Conservation (phyloP, 1,284 basidiomycete species). For the Moesziomyces sp. region DNA sequence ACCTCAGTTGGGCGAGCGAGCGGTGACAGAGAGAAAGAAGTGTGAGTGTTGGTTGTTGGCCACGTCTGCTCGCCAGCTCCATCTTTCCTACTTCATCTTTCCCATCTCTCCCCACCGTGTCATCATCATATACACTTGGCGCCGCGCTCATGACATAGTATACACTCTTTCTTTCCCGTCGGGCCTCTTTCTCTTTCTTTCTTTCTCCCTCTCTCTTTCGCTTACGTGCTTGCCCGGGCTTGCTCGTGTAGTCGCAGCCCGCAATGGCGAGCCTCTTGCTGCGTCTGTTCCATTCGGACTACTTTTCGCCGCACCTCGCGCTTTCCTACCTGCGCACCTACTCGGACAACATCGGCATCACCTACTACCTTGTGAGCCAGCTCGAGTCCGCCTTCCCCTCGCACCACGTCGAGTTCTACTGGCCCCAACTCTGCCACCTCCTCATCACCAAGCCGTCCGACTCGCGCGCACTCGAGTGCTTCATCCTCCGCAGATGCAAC, state of each 20-base stretch:
- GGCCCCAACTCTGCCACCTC: slow-evolving; percentile 66
- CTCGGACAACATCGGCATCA: slow-evolving; percentile 66
- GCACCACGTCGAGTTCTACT: slow-evolving; percentile 65
- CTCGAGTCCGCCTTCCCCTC: slow-evolving; percentile 55
- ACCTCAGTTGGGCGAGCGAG: too few relatives aligned
- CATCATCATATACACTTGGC: too few relatives aligned
- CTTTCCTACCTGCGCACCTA: slow-evolving; percentile 64
- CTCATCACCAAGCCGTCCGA: slow-evolving; percentile 63
- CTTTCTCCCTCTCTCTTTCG: too few relatives aligned
- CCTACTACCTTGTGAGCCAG: slow-evolving; percentile 63
- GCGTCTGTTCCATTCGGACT: slow-evolving; percentile 65
- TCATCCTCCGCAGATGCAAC: slow-evolving; percentile 61
- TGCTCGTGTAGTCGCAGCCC: neutral
- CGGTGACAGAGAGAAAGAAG: too few relatives aligned
- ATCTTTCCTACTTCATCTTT: too few relatives aligned
- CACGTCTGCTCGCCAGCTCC: too few relatives aligned
- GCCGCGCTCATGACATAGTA: too few relatives aligned
- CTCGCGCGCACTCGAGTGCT: slow-evolving; percentile 63
- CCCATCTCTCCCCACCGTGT: too few relatives aligned
- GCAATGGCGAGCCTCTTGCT: slow-evolving; percentile 64
- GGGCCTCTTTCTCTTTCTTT: too few relatives aligned
- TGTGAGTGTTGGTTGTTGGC: too few relatives aligned
- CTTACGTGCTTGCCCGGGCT: too few relatives aligned
- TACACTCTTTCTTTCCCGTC: too few relatives aligned
- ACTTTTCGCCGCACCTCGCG: slow-evolving; percentile 66